Evolutionary conservation across 2,329 filamentous ascomycete genomes (phyloP), one percentile per base, ranked within the genome.

Genomic region (Colletotrichum abscissum): DNA sequence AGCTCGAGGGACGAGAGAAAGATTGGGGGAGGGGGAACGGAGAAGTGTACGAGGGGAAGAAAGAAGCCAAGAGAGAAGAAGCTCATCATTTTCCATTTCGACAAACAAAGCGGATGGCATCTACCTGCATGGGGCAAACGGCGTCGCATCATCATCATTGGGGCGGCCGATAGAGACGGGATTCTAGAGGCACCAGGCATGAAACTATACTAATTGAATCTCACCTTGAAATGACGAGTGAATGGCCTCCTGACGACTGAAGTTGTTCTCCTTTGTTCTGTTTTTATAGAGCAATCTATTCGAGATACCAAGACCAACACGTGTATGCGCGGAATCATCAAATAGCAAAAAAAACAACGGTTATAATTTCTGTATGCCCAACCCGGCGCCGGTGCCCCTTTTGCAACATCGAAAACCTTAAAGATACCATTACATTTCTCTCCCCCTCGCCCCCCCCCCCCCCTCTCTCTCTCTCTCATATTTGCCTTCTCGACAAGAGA

Each of bases 351-450:
- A 16, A 49, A 49, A 11, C 19, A 49, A 4, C 19, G 19, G 4
- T 49, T 22, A 49, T 19, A 49, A 49, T 49, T 11, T 49, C 42
- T 49, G 42, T 49, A 49, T 49, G 42, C 42, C 42, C 8, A 49
- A 22, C 8, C 42, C 42, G 42, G 42, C 42, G 42, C 42, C 42
- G 42, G 0, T 49, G 42, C 42, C 42, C 42, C 42, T 49, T 22
- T 49, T 49, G 19, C 42, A 49, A 49, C 19, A 49, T 49, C 22
- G 3, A 49, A 49, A 22, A 11, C 16, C 19, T 5, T 8, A 22
- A 49, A 19, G 6, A 35, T 65, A 73, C 67, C 67, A 70, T 69
- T 69, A 73, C 67, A 70, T 19, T 49, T 11, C 33, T 35, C 33
- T 8, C n/a, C n/a, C n/a, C n/a, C n/a, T n/a, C n/a, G n/a, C n/a